Evolutionary conservation across 192 early-diverging fungal genomes (phyloP), one percentile per base, ranked within the genome.

Genomic region (Chytriomyces sp.): DNA sequence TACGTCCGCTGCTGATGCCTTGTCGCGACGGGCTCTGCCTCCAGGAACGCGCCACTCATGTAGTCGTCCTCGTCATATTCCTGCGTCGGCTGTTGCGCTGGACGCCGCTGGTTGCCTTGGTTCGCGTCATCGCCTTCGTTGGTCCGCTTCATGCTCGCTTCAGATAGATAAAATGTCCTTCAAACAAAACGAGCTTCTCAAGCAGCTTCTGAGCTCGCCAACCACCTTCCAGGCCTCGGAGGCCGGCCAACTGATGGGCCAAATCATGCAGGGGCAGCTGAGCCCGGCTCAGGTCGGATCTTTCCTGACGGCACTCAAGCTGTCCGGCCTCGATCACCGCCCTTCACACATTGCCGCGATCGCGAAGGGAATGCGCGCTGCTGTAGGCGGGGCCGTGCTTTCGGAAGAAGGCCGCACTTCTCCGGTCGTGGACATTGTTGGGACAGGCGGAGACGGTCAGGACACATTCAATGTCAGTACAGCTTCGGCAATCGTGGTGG

Each of bases 381-480:
- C 89, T 58, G 91, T 92, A 0, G 66, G 88, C 5, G 41, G 41
- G 12, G 41, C 3, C 17, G 14, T 49, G 22, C 57, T 28, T 33
- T 22, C n/a, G 2, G 58, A 10, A 10, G 14, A 3, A 28, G 57
- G 44, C 14, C 40, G 87, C 32, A 64, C 70, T 1, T 76, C 81
- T 28, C 73, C 77, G 28, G 79, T 75, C 52, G 89, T 90, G 2
- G 96, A 99, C 73, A 96, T 97, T 78, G 95, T 98, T 3, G 97
- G 97, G 3, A 99, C 97, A 0, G 97, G 97, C n/a, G 97, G 97
- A 7, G 97, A 99, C 82, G 96, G 96, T 17, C 92, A 94, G 75
- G 87, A 98, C 78, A 99, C 97, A 22, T 99, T 96, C 76, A 99
- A 99, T 74, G 95, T 98, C 14, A 93, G 91, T 1, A 99, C 97